Base-by-base conservation (phyloP, 192 early-diverging fungal genomes). In the Backusella tarrabulga region DNA sequence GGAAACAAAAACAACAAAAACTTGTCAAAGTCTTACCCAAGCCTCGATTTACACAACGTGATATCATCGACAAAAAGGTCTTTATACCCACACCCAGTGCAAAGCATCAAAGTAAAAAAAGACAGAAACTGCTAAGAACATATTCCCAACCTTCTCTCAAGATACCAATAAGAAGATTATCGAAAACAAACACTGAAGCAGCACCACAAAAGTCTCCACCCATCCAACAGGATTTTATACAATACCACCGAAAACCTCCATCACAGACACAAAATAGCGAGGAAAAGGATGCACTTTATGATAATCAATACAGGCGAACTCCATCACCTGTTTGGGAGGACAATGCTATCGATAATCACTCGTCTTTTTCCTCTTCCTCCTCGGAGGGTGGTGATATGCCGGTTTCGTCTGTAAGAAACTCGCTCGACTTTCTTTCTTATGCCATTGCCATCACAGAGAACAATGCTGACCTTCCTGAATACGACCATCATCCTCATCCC, bases 371-470 rank as follows among this genome's bases (percentile, higher is more conserved):
- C 38, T 60, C 71, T 35, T 44, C 60, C 50, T 12, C 52, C 21
- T 21, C 35, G 6, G 69, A 54, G 26, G 41, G 63, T 23, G 50
- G 26, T 17, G 35, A 21, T 19, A 29, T 12, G 4, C 46, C 68
- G 35, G 5, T 42, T 21, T 23, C 60, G 15, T 34, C 41, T 11
- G 42, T 76, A n/a, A 50, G 56, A 36, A 79, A 75, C 60, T 81
- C 80, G 7, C 56, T 81, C 9, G 76, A 81, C 32, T 81, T 68
- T 40, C 36, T 81, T n/a, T 81, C 80, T 0, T 81, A 77, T 77
- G 80, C 80, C 8, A 81, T 81, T 56, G 80, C 75, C 23, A 77
- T 81, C 68, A 73, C 76, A 0, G 80, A 81, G 26, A 71, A 76
- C 56, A 60, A 29, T 54, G 8, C 23, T 11, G 23, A 60, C 8